Evolutionary conservation across 2,329 filamentous ascomycete species (phyloP).

Genomic region (Alternaria gansuensis): DNA sequence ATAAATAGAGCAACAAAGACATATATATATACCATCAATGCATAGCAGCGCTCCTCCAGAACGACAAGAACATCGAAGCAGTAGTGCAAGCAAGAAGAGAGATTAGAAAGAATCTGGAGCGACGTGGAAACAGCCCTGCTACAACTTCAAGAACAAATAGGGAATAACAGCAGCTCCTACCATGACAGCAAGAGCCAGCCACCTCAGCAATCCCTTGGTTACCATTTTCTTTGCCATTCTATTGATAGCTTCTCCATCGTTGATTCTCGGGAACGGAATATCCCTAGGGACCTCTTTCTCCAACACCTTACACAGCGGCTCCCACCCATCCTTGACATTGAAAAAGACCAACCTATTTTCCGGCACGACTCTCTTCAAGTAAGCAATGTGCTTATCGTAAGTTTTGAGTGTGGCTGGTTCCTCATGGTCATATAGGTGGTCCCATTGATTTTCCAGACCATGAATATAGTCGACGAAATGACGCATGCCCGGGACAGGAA

Average conservation of each 20-base stretch:
- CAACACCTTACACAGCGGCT: slow-evolving; percentile 31
- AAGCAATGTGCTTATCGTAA: slow-evolving; percentile 25
- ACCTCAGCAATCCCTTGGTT: slow-evolving; percentile 39
- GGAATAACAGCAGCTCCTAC: slow-evolving; percentile 10
- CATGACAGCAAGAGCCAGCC: slow-evolving; percentile 38
- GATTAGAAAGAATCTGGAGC: background rate
- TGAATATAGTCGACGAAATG: slow-evolving; percentile 30
- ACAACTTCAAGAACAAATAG: background rate
- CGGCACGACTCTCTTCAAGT: slow-evolving; percentile 31
- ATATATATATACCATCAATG: too few relatives aligned
- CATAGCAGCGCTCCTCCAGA: too few relatives aligned
- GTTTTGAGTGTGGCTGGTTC: slow-evolving; percentile 15
- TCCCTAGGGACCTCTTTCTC: slow-evolving; percentile 26
- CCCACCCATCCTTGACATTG: slow-evolving; percentile 36
- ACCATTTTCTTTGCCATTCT: slow-evolving; percentile 27
- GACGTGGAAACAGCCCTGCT: background rate
- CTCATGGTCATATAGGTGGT: slow-evolving; percentile 14
- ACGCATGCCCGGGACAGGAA: slow-evolving; percentile 33
- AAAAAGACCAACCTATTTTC: slow-evolving; percentile 28
- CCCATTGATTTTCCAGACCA: slow-evolving; percentile 25
- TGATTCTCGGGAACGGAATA: slow-evolving; percentile 34
- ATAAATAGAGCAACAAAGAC: too few relatives aligned
- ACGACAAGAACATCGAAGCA: too few relatives aligned
- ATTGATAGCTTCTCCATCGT: slow-evolving; percentile 37
- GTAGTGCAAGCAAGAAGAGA: too few relatives aligned